phyloP scores from a whole-genome alignment of 108 stramenopile species.

The Cyclostephanos invisitatus region DNA sequence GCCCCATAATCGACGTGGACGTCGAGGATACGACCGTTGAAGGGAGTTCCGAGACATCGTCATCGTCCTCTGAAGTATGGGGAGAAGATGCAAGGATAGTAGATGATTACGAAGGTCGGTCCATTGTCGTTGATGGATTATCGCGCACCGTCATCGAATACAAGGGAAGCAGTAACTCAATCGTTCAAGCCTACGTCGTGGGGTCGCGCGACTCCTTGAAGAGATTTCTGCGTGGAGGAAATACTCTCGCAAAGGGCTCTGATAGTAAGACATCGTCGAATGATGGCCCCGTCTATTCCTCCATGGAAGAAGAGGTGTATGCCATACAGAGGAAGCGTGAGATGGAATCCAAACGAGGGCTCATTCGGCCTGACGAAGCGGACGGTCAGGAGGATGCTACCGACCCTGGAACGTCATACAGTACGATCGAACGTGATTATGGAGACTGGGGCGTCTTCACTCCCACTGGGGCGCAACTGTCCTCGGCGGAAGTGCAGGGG shows the following conservation, averaged over 20 bases:
- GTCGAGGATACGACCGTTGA: slow-evolving; percentile 19
- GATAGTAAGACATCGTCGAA: slow-evolving; percentile 4
- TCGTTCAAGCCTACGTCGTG: slow-evolving; percentile 81
- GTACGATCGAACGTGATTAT: slow-evolving; percentile 71
- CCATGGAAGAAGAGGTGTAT: slow-evolving; percentile 48
- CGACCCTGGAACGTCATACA: slow-evolving; percentile 57
- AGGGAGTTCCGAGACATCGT: slow-evolving; percentile 26
- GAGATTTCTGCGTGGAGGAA: slow-evolving; percentile 66
- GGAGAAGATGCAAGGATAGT: slow-evolving; percentile 80
- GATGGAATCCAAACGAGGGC: slow-evolving; percentile 66
- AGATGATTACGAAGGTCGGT: slow-evolving; percentile 78
- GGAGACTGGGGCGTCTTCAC: slow-evolving; percentile 84
- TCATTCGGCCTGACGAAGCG: slow-evolving; percentile 55
- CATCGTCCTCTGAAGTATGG: slow-evolving; percentile 67
- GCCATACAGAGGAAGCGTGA: slow-evolving; percentile 63
- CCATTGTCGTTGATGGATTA: slow-evolving; percentile 71
- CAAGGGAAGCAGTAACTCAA: slow-evolving; percentile 65
- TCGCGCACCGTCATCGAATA: slow-evolving; percentile 75
- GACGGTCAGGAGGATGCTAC: slow-evolving; percentile 62
- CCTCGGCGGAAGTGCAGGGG: slow-evolving; percentile 79
- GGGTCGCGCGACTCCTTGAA: slow-evolving; percentile 72
- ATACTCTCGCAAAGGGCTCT: not conserved
- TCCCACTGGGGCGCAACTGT: slow-evolving; percentile 78
- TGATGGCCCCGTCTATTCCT: slow-evolving; percentile 22
- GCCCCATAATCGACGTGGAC: not conserved